These are phyloP conservation scores for Linderniella brevidens DNA, from an alignment of 257 asterid species.

Conservation along the genomic window DNA sequence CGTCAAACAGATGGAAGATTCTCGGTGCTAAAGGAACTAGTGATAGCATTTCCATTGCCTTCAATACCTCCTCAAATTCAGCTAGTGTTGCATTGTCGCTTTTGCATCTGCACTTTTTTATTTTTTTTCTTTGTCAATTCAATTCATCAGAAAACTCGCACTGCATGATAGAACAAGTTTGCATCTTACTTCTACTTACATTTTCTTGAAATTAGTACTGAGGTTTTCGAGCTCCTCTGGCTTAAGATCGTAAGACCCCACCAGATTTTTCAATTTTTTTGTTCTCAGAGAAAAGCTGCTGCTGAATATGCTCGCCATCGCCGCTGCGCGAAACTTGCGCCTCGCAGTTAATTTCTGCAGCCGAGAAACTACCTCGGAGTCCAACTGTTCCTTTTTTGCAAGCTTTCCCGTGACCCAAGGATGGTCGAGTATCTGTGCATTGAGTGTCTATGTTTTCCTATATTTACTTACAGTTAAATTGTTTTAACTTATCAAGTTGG, in stretches of 20 bases:
- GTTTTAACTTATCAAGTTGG: no score
- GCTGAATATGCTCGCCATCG: constrained; percentile 72
- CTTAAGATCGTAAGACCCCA: constrained; percentile 73
- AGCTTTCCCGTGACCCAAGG: constrained; percentile 75
- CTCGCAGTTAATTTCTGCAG: constrained; percentile 61
- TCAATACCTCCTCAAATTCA: constrained; percentile 65
- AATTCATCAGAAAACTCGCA: no score
- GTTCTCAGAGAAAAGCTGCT: constrained; percentile 58
- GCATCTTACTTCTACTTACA: constrained; percentile 22
- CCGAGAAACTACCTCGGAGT: constrained; percentile 59
- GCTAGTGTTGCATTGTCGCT: constrained; percentile 50
- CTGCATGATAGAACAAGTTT: no score
- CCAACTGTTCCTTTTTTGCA: constrained; percentile 73
- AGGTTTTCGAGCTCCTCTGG: constrained; percentile 69
- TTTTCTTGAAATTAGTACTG: constrained; percentile 44
- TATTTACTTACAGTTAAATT: no score
- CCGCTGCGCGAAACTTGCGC: constrained; percentile 83
- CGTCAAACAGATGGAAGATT: constrained; percentile 58
- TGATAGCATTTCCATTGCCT: constrained; percentile 62
- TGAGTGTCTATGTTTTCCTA: no score
- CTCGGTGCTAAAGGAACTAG: constrained; percentile 56
- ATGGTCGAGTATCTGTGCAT: constrained; percentile 48
- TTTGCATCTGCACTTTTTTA: constrained; percentile 48
- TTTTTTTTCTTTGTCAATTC: no score
- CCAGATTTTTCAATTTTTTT: constrained; percentile 53